Evolutionary conservation across 345 rosid genomes (phyloP), one percentile per base, ranked within the genome.

Genomic region (Citrus australasica): DNA sequence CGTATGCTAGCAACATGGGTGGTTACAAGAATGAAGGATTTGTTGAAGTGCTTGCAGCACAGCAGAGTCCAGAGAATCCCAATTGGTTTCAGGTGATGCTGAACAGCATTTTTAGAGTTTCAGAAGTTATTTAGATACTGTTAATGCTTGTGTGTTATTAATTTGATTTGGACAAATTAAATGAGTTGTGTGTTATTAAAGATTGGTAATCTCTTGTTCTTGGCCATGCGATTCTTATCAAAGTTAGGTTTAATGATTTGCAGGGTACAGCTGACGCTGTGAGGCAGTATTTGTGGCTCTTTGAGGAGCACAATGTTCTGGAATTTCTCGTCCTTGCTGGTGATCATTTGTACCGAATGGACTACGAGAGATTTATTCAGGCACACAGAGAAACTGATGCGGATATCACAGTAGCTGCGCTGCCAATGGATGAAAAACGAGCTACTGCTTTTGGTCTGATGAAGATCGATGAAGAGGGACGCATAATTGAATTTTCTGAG

Each of bases 181-280:
- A 21, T 32, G 46, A 6, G 5, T 25, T 13, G 25, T 24, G 30
- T 35, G 53, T 59, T 73, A 27, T 62, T 42, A 59, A 7, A 27
- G 27, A 61, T 71, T 59, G 35, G 58, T 24, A 13, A 60, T 74
- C 35, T 32, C 16, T 2, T n/a, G 22, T 64, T 69, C 25, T 46
- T 56, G 17, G 10, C 38, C 22, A 17, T 58, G 1, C 48, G 38
- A 1, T 46, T 78, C 67, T 79, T 27, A 69, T 25, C 28, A 28
- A 67, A 69, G 33, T 71, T 59, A 62, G 22, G 9, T 33, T 63
- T 21, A 22, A 61, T 73, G 65, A n/a, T 56, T 32, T 67, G 2
- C 85, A 94, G 99, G 99, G 99, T 46, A 95, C 99, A 67, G 98
- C 99, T 25, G 98, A 95, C 89, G 99, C 99, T 0, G 98, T 93